Evolutionary conservation across 352 stramenopile species (phyloP), one percentile per base, ranked within the genome.

Genomic region (Pythium phragmitis): DNA sequence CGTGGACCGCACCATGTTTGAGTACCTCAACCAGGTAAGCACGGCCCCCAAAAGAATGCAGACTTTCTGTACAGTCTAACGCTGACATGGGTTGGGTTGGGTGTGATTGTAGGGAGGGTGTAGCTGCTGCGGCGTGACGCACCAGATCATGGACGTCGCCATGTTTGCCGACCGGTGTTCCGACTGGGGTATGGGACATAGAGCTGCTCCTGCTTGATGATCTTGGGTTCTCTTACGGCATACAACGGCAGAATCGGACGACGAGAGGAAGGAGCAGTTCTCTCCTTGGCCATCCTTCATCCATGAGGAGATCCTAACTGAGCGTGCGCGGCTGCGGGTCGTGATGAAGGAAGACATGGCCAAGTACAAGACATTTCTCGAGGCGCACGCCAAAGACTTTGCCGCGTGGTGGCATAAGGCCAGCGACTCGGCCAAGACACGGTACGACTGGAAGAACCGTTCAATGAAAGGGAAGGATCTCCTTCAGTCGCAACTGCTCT

Each of bases 1-100:
- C 52, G 86, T 98, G 41, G 92, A 98, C 74, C 86, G 89, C 46
- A 96, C 87, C 36, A 92, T 98, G 87, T 98, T 98, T 76, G 89
- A 98, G 65, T 98, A 97, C 70, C 80, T 98, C 42, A 93, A 93
- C 67, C 81, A 92, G 74, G 83, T 89, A 42, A 12, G 7, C 2
- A 42, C 3, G 14, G 37, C 11, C 9, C 14, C 37, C 7, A 42
- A 42, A 16, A 9, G 26, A 3, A 42, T 42, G 37, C 41, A 9
- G 9, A 39, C 2, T 34, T 34, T 12, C 11, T 28, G 11, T 28
- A 21, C 30, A 41, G 30, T 30, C 26, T 30, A 3, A 30, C 4
- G 26, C 26, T 1, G 26, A 30, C 26, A 21, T 28, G 30, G 34
- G 8, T 45, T 19, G 55, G 21, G 21, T 21, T 21, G 21, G 21